Base-by-base conservation (phyloP, 2,329 filamentous ascomycete species). In the Aureobasidium subglaciale region DNA sequence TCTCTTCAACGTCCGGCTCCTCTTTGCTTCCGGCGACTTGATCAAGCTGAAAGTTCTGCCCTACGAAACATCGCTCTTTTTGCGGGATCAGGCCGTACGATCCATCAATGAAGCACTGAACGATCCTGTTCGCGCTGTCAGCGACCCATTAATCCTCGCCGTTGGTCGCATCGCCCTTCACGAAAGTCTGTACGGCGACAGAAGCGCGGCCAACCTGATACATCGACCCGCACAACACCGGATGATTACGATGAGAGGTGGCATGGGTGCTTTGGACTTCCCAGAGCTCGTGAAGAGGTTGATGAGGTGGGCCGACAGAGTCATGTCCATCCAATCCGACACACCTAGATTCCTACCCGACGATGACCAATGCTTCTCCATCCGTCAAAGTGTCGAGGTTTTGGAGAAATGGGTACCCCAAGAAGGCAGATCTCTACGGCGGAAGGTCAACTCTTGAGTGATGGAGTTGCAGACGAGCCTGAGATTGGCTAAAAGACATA, bases 141-240 rank as follows among this genome's bases (percentile, higher is more conserved):
- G 65, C 58, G 75, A 78, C 60, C 70, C 70, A 11, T 55, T 78
- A 22, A 70, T 79, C 55, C 73, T 72, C 7, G 75, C 77, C 4
- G 75, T 78, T 2, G 65, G 66, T 4, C 65, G 67, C 18, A 68
- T 69, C n/a, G 67, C 66, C 13, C 57, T 68, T 8, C 65, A 68
- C 50, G 67, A 69, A 50, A 61, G 62, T 34, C 63, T 69, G 62
- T 68, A 69, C 45, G 65, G 67, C n/a, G 63, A 68, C 59, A 59
- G 62, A 25, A 56, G 61, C 11, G 64, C 65, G 4, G 64, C 65
- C 2, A 63, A 62, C 27, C 46, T 56, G 3, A 61, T 68, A 9
- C 67, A 69, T 56, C 62, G 67, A 7, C 67, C 66, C 3, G 66
- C 67, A 10, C 67, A 69, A 56, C 56, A 61, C 41, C 62, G 64